A percentile compares a stretch with the other conserved stretches of the same genome.
phyloP scores from a whole-genome alignment of 768 basidiomycete genomes.

The Goffeauzyma gilvescens region DNA sequence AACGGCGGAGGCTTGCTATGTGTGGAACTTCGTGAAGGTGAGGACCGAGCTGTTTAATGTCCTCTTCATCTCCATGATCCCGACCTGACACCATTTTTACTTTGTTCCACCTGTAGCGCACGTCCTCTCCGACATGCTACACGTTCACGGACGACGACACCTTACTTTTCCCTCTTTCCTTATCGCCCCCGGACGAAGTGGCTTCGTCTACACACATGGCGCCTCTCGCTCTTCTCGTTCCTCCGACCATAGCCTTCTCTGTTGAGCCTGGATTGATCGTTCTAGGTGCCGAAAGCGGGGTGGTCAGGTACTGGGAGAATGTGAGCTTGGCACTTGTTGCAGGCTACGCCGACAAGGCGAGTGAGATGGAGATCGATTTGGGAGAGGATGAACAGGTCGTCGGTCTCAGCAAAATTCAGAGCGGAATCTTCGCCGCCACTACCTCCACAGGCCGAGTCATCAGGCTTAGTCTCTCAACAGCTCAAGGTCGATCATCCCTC shows the following conservation, averaged over 20 bases:
- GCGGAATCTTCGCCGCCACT: too few species aligned
- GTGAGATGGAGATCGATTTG: not conserved
- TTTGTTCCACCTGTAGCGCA: not conserved
- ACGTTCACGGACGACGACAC: too few species aligned
- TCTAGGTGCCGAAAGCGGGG: not conserved
- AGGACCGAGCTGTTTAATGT: not conserved
- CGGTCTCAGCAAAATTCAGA: not conserved
- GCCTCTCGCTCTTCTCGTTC: not conserved
- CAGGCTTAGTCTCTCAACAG: too few species aligned
- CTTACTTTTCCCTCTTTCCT: not conserved
- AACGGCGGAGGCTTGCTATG: not conserved
- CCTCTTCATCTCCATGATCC: not conserved
- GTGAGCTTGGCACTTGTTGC: not conserved
- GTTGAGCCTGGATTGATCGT: not conserved
- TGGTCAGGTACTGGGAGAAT: not conserved
- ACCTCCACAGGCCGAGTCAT: too few species aligned
- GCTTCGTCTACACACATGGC: not conserved
- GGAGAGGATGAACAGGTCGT: not conserved
- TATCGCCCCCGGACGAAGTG: not conserved
- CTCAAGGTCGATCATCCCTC: slow-evolving; percentile 6
- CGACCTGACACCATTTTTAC: not conserved
- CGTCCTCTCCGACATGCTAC: not conserved
- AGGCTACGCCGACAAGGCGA: not conserved
- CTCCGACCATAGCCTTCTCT: not conserved
- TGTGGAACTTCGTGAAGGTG: slow-evolving; percentile 1